Evolutionary conservation across 2,329 filamentous ascomycete species (phyloP).

Genomic region (Celoporthe dispersa): DNA sequence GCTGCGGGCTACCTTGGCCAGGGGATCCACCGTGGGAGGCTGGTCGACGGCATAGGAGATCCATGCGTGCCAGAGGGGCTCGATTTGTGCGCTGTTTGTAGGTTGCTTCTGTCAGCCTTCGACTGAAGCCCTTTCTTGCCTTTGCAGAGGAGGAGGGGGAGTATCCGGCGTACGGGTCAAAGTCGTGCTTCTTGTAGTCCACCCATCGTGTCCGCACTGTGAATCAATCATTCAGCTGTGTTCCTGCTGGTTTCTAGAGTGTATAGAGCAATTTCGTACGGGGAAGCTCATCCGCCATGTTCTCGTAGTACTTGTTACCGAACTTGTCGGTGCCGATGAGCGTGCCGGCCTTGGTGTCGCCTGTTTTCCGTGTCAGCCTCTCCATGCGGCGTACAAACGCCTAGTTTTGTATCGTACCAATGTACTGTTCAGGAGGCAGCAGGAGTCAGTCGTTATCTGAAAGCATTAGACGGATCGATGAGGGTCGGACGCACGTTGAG

Average conservation of each 20-base stretch:
- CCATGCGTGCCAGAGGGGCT: slow-evolving; percentile 98
- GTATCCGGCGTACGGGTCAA: slow-evolving; percentile 65
- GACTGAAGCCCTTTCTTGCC: neutral
- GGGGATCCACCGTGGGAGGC: slow-evolving; percentile 76
- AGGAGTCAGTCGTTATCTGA: slow-evolving; percentile 31
- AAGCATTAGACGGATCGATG: slow-evolving; percentile 28
- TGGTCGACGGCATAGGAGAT: slow-evolving; percentile 92
- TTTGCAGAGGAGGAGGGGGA: neutral
- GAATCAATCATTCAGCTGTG: slow-evolving; percentile 2
- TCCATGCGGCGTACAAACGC: too few species aligned
- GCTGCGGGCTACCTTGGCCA: slow-evolving; percentile 68
- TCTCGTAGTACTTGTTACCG: slow-evolving; percentile 98
- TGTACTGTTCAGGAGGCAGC: slow-evolving; percentile 51
- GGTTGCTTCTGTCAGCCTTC: slow-evolving; percentile 26
- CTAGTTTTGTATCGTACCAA: slow-evolving; percentile 47
- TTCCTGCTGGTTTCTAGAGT: neutral
- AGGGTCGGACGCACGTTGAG: slow-evolving; percentile 73
- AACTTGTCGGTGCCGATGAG: slow-evolving; percentile 85
- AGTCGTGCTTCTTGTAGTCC: slow-evolving; percentile 90
- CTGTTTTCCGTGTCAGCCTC: slow-evolving; percentile 49
- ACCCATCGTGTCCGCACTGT: slow-evolving; percentile 95
- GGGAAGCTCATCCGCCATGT: slow-evolving; percentile 90
- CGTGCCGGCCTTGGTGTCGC: slow-evolving; percentile 93
- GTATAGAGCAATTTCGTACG: slow-evolving; percentile 56
- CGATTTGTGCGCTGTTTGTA: slow-evolving; percentile 71